phyloP scores from a whole-genome alignment of 495 filamentous ascomycete genomes.

The Penicillium malachiteum region DNA sequence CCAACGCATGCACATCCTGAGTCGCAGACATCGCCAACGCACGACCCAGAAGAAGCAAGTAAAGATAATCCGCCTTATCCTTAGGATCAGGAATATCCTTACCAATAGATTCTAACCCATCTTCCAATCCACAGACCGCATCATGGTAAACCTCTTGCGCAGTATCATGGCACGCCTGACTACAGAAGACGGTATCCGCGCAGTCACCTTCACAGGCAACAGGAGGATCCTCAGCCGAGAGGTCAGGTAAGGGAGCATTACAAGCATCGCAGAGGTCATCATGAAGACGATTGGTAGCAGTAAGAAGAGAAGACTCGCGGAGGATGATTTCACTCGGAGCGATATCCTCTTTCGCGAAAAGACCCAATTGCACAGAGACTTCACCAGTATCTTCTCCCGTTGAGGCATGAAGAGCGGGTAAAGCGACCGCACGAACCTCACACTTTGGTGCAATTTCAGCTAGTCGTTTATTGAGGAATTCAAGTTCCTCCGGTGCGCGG shows the following conservation, averaged over 20 bases:
- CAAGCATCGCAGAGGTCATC: slow-evolving; percentile 84
- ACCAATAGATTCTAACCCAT: slow-evolving; percentile 72
- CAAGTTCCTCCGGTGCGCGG: slow-evolving; percentile 65
- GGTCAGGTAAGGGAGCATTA: slow-evolving; percentile 66
- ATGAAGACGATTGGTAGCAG: slow-evolving; percentile 77
- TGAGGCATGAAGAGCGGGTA: slow-evolving; percentile 64
- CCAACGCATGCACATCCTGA: slow-evolving; percentile 78
- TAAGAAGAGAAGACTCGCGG: slow-evolving; percentile 74
- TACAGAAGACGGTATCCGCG: slow-evolving; percentile 85
- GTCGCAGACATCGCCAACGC: slow-evolving; percentile 82
- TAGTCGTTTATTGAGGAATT: slow-evolving; percentile 65
- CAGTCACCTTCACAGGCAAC: slow-evolving; percentile 68
- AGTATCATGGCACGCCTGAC: slow-evolving; percentile 62
- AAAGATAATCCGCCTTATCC: slow-evolving; percentile 73
- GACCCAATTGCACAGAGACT: slow-evolving; percentile 69
- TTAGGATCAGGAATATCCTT: slow-evolving; percentile 69
- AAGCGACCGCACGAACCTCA: slow-evolving; percentile 66
- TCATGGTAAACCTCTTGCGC: slow-evolving; percentile 81
- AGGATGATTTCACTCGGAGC: slow-evolving; percentile 73
- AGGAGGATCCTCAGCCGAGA: slow-evolving; percentile 43
- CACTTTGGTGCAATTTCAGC: slow-evolving; percentile 62
- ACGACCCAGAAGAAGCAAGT: slow-evolving; percentile 75
- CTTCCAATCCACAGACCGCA: slow-evolving; percentile 75
- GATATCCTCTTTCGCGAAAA: slow-evolving; percentile 85
- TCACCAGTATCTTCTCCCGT: slow-evolving; percentile 18